These are phyloP conservation scores for Theileria equi DNA, from an alignment of 169 alveolate species.

Conservation along the genomic window DNA sequence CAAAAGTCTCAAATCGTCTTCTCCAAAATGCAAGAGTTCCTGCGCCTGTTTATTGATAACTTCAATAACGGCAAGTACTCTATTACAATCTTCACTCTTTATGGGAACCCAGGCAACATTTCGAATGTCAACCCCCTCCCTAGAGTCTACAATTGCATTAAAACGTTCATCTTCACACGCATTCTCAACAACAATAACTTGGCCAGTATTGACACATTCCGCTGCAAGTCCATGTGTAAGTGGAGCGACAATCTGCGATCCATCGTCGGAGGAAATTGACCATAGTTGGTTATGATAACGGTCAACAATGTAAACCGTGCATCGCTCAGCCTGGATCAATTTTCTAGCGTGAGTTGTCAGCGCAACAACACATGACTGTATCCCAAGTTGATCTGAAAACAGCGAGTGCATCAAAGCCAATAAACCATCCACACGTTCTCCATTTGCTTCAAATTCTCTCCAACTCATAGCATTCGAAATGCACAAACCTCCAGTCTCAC, in stretches of 20 bases:
- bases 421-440: conserved; percentile 55
- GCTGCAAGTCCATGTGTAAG: conserved; percentile 41
- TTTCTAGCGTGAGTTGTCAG: conserved; percentile 62
- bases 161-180: conserved; percentile 41
- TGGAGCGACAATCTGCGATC: conserved; percentile 49
- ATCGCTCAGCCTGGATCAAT: conserved; percentile 62
- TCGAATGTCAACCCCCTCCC: conserved; percentile 35
- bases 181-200: conserved; percentile 41
- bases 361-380: conserved; percentile 62
- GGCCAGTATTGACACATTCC: conserved; percentile 39
- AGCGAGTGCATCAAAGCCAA: conserved; percentile 64
- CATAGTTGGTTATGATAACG: conserved; percentile 52
- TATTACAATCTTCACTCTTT: conserved; percentile 43
- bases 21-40: conserved; percentile 52
- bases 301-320: conserved; percentile 63
- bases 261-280: conserved; percentile 64
- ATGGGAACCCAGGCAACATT: conserved; percentile 65
- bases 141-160: conserved; percentile 28
- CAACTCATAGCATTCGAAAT: conserved; percentile 42
- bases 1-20: conserved; percentile 51
- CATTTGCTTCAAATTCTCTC: conserved; percentile 44
- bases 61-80: conserved; percentile 62
- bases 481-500: conserved; percentile 55
- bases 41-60: conserved; percentile 62
- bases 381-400: conserved; percentile 57